phyloP scores from a whole-genome alignment of 2,329 filamentous ascomycete genomes.

The Talaromyces sp. region DNA sequence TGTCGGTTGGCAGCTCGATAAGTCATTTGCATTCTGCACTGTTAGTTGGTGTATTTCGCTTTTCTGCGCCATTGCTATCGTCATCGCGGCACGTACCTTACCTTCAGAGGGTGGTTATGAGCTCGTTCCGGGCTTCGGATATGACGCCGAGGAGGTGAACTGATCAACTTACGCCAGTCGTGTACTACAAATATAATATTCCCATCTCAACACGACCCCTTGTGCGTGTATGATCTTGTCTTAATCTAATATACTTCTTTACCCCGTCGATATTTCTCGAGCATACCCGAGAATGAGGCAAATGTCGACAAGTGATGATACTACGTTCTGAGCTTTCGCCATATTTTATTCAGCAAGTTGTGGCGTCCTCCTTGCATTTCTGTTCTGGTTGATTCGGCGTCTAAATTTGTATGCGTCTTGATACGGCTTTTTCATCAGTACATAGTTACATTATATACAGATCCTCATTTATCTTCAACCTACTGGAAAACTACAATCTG shows the following conservation, averaged over 20 bases:
- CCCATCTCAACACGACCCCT: neutral
- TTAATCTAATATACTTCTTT: neutral
- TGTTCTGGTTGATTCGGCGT: neutral
- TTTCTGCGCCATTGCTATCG: constrained; percentile 56
- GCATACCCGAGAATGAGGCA: neutral
- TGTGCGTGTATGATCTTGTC: neutral
- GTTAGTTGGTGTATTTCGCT: constrained; percentile 57
- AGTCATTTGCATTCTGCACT: constrained; percentile 71
- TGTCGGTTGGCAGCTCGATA: constrained; percentile 76
- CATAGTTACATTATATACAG: constrained; percentile 11
- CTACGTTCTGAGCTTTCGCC: neutral
- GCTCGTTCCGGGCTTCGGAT: constrained; percentile 54
- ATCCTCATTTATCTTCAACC: neutral
- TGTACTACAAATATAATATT: neutral
- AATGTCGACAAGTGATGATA: neutral
- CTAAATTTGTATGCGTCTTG: neutral
- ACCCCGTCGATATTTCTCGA: neutral
- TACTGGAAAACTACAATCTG: neutral
- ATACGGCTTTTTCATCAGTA: constrained; percentile 1
- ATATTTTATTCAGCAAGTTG: neutral
- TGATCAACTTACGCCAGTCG: neutral
- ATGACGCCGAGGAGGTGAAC: constrained; percentile 3
- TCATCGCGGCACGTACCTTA: constrained; percentile 65
- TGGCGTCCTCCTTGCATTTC: constrained; percentile 2
- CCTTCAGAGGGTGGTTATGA: constrained; percentile 85